Base-by-base conservation (phyloP, 2,329 filamentous ascomycete genomes). In the Penicillium sp. region DNA sequence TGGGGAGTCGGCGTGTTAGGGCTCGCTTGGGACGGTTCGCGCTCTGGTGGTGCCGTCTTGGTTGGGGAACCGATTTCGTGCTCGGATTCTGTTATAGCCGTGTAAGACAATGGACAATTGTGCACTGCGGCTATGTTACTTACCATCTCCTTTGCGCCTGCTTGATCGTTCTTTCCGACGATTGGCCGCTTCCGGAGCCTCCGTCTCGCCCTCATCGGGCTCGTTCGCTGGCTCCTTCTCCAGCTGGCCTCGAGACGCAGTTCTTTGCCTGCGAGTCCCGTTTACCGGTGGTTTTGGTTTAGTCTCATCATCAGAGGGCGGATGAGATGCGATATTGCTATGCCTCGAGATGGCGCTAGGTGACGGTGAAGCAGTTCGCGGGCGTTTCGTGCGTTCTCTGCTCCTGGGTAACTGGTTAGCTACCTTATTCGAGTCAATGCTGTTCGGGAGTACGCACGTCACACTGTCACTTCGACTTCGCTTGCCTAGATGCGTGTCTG, bases 381-480 rank as follows among this genome's bases (percentile, higher is more conserved):
- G 89, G 57, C 91, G 80, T 72, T 97, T 97, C 43, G 80, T 71
- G 53, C 76, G 80, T 56, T 83, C 79, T 51, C 80, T 82, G 64
- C 84, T 84, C 59, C 88, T 95, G 61, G 54, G 57, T 44, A 50
- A 50, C 45, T 46, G 56, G 69, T 65, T 56, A 68, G 58, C 52
- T 46, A 51, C 22, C 32, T 40, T 37, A 46, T 44, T 12, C 46
- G 45, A 49, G 51, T 53, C 62, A 60, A 62, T 21, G 9, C 28
- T 49, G 46, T 50, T 40, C 33, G 24, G 28, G 42, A 45, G 51
- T 35, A 81, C 88, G 71, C 77, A 97, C 91, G 95, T 88, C 78
- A 96, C 89, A 64, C 88, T 95, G 53, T 93, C 88, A 62, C 93
- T 95, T 54, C 91, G 81, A 54, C 83, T 84, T 62, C 93, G 78